These are phyloP conservation scores for Ciborinia camelliae DNA, from an alignment of 2,329 filamentous ascomycete genomes.

Conservation along the genomic window DNA sequence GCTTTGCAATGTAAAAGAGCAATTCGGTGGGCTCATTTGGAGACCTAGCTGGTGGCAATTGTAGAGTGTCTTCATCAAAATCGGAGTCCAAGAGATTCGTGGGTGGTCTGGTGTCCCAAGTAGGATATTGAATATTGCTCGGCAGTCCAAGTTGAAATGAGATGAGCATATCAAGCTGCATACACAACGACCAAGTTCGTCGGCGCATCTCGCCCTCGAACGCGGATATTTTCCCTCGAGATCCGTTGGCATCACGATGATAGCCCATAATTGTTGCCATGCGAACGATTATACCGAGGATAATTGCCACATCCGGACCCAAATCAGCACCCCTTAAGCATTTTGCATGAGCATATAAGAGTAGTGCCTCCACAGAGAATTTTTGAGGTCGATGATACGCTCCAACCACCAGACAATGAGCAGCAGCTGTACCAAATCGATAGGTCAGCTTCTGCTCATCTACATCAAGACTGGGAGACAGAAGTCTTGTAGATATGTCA, in stretches of 20 bases:
- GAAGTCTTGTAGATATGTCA: conserved; percentile 21
- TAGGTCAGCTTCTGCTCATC: background rate
- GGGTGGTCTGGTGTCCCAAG: conserved; percentile 41
- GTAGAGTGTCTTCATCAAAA: conserved; percentile 38
- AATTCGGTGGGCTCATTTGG: conserved; percentile 31
- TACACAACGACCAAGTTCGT: conserved; percentile 52
- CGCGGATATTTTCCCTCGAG: conserved; percentile 40
- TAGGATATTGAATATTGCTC: conserved; percentile 44
- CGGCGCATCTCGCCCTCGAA: conserved; percentile 62
- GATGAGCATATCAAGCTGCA: conserved; percentile 60
- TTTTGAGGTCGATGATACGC: conserved; percentile 49
- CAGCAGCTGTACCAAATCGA: conserved; percentile 34
- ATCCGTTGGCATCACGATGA: conserved; percentile 49
- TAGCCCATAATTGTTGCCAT: conserved; percentile 56
- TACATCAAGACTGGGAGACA: conserved; percentile 1
- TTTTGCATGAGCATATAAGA: conserved; percentile 50
- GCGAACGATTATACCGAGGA: conserved; percentile 49
- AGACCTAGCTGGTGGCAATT: conserved; percentile 35
- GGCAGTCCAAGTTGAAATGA: conserved; percentile 66
- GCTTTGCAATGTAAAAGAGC: conserved; percentile 22
- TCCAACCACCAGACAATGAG: conserved; percentile 49
- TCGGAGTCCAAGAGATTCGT: conserved; percentile 43
- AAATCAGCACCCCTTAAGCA: conserved; percentile 48
- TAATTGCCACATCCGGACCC: conserved; percentile 52
- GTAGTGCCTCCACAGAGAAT: conserved; percentile 48